A percentile compares a stretch with the other conserved stretches of the same genome.
phyloP scores from a whole-genome alignment of 1,139 yeast genomes.

The Pneumocystis sp. region DNA sequence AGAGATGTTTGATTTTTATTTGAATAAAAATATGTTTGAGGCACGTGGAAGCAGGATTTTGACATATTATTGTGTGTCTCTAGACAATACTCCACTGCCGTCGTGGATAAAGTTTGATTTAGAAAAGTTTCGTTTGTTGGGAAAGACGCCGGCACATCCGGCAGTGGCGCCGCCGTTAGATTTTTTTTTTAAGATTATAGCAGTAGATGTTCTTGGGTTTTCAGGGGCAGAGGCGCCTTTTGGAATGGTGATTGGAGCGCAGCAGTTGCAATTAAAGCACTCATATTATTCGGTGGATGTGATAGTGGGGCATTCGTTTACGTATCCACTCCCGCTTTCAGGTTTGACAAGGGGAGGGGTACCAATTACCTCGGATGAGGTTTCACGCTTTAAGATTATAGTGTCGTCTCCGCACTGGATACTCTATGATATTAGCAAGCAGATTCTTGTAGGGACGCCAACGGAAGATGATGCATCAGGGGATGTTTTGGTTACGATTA shows the following conservation, averaged over 20 bases:
- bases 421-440: constrained; percentile 43
- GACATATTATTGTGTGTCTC: constrained; percentile 72
- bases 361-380: constrained; percentile 34
- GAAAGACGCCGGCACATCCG: constrained; percentile 66
- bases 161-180: constrained; percentile 76
- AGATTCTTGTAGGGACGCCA: constrained; percentile 62
- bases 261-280: constrained; percentile 52
- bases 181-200: constrained; percentile 62
- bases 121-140: constrained; percentile 50
- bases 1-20: constrained; percentile 44
- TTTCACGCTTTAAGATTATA: constrained; percentile 33
- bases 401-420: constrained; percentile 41
- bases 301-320: constrained; percentile 42
- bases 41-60: constrained; percentile 30
- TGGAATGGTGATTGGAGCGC: constrained; percentile 72
- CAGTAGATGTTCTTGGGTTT: constrained; percentile 62
- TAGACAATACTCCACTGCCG: constrained; percentile 76
- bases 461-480: constrained; percentile 15
- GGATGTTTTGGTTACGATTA: constrained; percentile 13
- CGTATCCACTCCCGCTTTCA: constrained; percentile 45
- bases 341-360: constrained; percentile 46
- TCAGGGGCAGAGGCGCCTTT: constrained; percentile 60
- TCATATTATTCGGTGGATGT: constrained; percentile 39
- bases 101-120: constrained; percentile 69
- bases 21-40: constrained; percentile 45